Conservation (phyloP, 495 filamentous ascomycete species). For the Podospora pseudopauciseta region DNA sequence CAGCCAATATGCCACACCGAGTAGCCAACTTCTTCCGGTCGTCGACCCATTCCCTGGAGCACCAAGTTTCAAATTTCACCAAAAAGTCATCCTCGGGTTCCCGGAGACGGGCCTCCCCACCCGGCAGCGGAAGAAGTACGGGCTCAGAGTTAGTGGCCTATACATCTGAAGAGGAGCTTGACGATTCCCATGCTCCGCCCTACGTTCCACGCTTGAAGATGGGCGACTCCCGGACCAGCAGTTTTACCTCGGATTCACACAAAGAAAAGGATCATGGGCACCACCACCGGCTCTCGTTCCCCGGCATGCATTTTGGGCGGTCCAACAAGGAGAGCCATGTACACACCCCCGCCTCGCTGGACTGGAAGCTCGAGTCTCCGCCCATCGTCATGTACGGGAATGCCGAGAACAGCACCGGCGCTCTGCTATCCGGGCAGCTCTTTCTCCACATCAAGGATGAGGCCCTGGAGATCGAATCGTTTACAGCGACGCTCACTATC, state of each 20-base stretch:
- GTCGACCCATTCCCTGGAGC: slow-evolving; percentile 35
- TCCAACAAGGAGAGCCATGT: slow-evolving; percentile 42
- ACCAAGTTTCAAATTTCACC: slow-evolving; percentile 29
- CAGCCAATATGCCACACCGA: slow-evolving; percentile 48
- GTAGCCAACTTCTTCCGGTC: slow-evolving; percentile 49
- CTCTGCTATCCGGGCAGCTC: slow-evolving; percentile 82
- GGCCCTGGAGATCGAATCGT: slow-evolving; percentile 60
- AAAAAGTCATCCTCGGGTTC: slow-evolving; percentile 27
- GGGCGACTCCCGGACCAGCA: slow-evolving; percentile 32
- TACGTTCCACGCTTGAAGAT: slow-evolving; percentile 25
- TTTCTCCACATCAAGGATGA: slow-evolving; percentile 65
- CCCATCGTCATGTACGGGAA: slow-evolving; percentile 80
- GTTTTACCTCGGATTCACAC: slow-evolving; percentile 26
- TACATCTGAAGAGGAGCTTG: slow-evolving; percentile 32
- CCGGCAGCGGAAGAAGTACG: slow-evolving; percentile 21
- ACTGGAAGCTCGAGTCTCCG: slow-evolving; percentile 82
- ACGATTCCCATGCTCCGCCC: slow-evolving; percentile 24
- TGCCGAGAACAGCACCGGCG: slow-evolving; percentile 72
- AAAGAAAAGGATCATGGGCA: slow-evolving; percentile 35
- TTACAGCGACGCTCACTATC: slow-evolving; percentile 65
- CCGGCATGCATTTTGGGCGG: slow-evolving; percentile 45
- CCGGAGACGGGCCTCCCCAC: slow-evolving; percentile 28
- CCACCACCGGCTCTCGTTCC: slow-evolving; percentile 48
- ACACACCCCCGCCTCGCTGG: slow-evolving; percentile 53
- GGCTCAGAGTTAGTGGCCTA: slow-evolving; percentile 34